Percentiles rank a stretch among this genome's conserved stretches.
Evolutionary conservation across 176 grass and related monocot genomes (phyloP).

Genomic region (Luzula sylvatica): DNA sequence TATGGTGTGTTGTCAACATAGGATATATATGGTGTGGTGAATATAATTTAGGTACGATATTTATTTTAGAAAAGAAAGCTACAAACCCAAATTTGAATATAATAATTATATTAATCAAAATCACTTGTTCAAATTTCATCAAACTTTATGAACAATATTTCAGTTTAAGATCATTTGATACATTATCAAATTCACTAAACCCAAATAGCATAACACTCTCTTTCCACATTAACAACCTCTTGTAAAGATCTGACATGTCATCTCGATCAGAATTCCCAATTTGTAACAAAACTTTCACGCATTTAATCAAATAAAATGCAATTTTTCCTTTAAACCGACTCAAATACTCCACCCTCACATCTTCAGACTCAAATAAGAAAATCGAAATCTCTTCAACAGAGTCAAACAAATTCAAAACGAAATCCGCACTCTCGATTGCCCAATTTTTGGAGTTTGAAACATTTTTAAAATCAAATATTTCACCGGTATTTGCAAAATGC

Average conservation of each 20-base stretch:
- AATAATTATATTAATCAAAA: too few species aligned
- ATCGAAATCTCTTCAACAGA: conserved; percentile 48
- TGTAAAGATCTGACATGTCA: conserved; percentile 36
- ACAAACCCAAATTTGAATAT: too few species aligned
- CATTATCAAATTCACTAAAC: conserved; percentile 43
- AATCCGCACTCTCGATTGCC: conserved; percentile 37
- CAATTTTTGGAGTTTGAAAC: conserved; percentile 25
- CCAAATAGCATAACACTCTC: conserved; percentile 32
- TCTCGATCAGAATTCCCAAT: conserved; percentile 25
- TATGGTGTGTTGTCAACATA: too few species aligned
- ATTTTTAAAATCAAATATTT: conserved; percentile 28
- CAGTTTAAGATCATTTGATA: conserved; percentile 5
- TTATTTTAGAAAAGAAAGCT: too few species aligned
- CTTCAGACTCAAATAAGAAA: conserved; percentile 48
- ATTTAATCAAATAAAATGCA: conserved; percentile 41
- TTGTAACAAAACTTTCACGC: conserved; percentile 37
- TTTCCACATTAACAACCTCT: conserved; percentile 51
- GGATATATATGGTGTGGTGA: too few species aligned
- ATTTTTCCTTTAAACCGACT: conserved; percentile 46
- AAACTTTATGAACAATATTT: conserved; percentile 17
- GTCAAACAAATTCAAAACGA: conserved; percentile 56
- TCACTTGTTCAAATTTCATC: background rate
- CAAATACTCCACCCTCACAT: conserved; percentile 32
- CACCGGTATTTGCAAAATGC: conserved; percentile 40
- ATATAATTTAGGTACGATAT: too few species aligned